A percentile compares a stretch with the other conserved stretches of the same genome.
Evolutionary conservation across 2,329 filamentous ascomycete species (phyloP).

Genomic region (Diaporthe velutina): DNA sequence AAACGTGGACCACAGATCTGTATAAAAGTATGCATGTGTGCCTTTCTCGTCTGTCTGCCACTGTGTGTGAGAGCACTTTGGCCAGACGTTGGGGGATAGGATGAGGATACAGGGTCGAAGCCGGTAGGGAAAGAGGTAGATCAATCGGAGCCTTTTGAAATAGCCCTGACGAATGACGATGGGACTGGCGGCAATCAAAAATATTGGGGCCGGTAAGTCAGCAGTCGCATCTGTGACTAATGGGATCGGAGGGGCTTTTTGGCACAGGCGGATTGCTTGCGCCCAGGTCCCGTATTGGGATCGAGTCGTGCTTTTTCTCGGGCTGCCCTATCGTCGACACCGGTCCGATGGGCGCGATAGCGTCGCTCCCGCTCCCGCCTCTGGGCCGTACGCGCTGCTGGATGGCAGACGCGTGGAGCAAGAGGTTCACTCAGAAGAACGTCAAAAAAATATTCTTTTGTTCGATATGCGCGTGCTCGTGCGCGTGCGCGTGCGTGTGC

Average conservation of each 20-base stretch:
- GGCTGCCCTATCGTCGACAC: constrained; percentile 14
- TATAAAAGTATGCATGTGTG: not conserved
- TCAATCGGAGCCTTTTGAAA: constrained; percentile 25
- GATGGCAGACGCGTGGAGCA: constrained; percentile 15
- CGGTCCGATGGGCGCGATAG: constrained; percentile 21
- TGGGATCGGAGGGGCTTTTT: constrained; percentile 11
- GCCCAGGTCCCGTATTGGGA: constrained; percentile 11
- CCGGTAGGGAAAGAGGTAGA: constrained; percentile 20
- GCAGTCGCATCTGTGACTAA: constrained; percentile 31
- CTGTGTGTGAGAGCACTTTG: constrained; percentile 8
- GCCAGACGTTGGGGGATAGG: constrained; percentile 11
- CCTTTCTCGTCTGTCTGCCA: not conserved
- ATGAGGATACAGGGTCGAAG: constrained; percentile 28
- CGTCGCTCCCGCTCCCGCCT: constrained; percentile 7
- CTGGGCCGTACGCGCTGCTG: constrained; percentile 10
- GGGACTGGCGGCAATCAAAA: constrained; percentile 27
- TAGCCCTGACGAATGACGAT: constrained; percentile 20
- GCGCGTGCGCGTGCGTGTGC: constrained; percentile 6
- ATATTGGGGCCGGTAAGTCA: constrained; percentile 28
- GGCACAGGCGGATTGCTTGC: constrained; percentile 20
- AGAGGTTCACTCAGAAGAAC: not conserved
- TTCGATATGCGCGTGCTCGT: constrained; percentile 13
- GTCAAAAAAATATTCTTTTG: not conserved
- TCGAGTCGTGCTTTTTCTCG: constrained; percentile 29
- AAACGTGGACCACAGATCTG: not conserved